phyloP scores from a whole-genome alignment of 805 yeast species.

The Candida multigemmis region DNA sequence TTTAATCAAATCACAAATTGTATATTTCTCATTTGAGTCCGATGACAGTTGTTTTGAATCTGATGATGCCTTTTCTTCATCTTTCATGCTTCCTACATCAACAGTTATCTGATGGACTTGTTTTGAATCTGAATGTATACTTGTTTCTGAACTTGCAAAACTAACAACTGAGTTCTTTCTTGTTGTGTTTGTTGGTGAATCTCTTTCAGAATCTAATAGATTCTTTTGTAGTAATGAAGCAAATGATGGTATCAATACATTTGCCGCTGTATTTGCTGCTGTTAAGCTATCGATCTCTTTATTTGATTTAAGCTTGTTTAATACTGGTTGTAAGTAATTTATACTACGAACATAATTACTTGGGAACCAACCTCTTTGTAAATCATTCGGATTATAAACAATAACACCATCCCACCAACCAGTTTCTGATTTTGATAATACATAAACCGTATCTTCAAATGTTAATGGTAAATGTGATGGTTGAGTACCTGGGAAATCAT shows the following conservation, averaged over 20 bases:
- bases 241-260: slow-evolving; percentile 33
- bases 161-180: slow-evolving; percentile 42
- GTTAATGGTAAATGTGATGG: slow-evolving; percentile 42
- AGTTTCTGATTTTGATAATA: slow-evolving; percentile 49
- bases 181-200: slow-evolving; percentile 21
- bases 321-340: slow-evolving; percentile 32
- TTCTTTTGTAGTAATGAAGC: slow-evolving; percentile 27
- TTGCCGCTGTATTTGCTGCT: slow-evolving; percentile 39
- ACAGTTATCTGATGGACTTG: no score
- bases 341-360: slow-evolving; percentile 45
- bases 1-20: no score
- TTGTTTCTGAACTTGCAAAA: slow-evolving; percentile 37
- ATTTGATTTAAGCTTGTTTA: slow-evolving; percentile 25
- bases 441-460: slow-evolving; percentile 66
- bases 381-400: slow-evolving; percentile 23
- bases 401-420: slow-evolving; percentile 89
- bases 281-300: slow-evolving; percentile 34
- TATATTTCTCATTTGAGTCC: no score
- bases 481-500: slow-evolving; percentile 46
- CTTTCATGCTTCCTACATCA: no score
- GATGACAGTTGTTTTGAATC: no score
- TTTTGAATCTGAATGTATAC: slow-evolving; percentile 15
- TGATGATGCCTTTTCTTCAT: no score
- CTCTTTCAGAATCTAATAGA: slow-evolving; percentile 21
- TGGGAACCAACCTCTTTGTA: slow-evolving; percentile 81